A percentile compares a stretch with the other conserved stretches of the same genome.
phyloP scores from a whole-genome alignment of 129 eudicot genomes.

The Arctium minus region DNA sequence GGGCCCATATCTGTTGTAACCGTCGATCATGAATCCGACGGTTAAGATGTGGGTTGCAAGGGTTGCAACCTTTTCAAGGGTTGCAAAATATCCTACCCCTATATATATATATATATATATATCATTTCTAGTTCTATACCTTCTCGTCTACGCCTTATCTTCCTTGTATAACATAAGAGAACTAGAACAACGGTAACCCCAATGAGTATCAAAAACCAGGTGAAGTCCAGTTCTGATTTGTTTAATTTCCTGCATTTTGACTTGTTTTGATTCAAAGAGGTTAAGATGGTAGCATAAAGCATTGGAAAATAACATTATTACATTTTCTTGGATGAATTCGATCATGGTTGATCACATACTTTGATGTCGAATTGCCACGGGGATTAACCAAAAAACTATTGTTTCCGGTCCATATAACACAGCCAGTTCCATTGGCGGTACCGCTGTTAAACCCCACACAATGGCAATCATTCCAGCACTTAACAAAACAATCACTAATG shows the following conservation, averaged over 20 bases:
- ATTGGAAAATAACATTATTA: background rate
- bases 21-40: no score
- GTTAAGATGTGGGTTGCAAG: no score
- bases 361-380: background rate
- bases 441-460: slow-evolving; percentile 34
- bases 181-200: background rate
- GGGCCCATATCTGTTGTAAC: no score
- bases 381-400: background rate
- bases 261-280: background rate
- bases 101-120: no score
- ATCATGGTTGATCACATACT: slow-evolving; percentile 19
- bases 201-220: slow-evolving; percentile 8
- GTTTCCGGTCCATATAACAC: slow-evolving; percentile 18
- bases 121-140: background rate
- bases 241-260: background rate
- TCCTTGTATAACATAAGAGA: slow-evolving; percentile 14
- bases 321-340: background rate
- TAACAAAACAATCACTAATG: slow-evolving; percentile 43
- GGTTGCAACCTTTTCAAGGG: no score
- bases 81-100: no score
- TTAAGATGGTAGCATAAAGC: background rate
- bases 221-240: background rate
- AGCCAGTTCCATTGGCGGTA: slow-evolving; percentile 15
- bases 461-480: slow-evolving; percentile 44
- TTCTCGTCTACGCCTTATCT: slow-evolving; percentile 21